These are phyloP conservation scores for Apiospora sp. DNA, from an alignment of 2,329 filamentous ascomycete species.

Conservation along the genomic window DNA sequence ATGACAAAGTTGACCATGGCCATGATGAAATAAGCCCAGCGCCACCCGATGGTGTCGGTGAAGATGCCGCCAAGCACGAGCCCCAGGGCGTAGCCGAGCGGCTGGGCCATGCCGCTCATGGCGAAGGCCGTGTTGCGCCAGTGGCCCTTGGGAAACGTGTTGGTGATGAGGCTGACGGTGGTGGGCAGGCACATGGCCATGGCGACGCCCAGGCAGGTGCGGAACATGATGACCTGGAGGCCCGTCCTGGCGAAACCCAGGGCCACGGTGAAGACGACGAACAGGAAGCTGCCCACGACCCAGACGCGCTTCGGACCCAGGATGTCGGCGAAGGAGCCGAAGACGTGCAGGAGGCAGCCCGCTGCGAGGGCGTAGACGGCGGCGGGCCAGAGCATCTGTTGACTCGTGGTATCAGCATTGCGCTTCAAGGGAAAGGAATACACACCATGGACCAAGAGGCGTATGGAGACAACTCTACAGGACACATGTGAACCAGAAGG, in stretches of 20 bases:
- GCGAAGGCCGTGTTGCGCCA: conserved; percentile 53
- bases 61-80: conserved; percentile 59
- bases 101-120: conserved; percentile 53
- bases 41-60: conserved; percentile 56
- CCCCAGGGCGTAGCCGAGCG: conserved; percentile 57
- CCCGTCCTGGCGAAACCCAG: conserved; percentile 45
- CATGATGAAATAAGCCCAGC: conserved; percentile 53
- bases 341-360: conserved; percentile 43
- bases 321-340: conserved; percentile 48
- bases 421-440: not conserved
- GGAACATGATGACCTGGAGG: conserved; percentile 47
- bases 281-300: conserved; percentile 44
- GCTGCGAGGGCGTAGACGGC: conserved; percentile 36
- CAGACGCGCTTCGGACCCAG: conserved; percentile 46
- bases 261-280: conserved; percentile 44
- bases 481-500: not conserved
- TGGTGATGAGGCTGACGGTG: conserved; percentile 47
- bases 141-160: conserved; percentile 45
- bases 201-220: conserved; percentile 45
- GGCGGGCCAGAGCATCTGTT: conserved; percentile 32
- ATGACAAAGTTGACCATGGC: conserved; percentile 47
- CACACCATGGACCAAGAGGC: not conserved
- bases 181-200: conserved; percentile 50
- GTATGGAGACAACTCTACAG: not conserved
- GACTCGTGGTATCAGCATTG: not conserved